Percentiles rank a stretch among this genome's conserved stretches.
phyloP scores from a whole-genome alignment of 2,329 filamentous ascomycete species.

The Curvularia sp. region DNA sequence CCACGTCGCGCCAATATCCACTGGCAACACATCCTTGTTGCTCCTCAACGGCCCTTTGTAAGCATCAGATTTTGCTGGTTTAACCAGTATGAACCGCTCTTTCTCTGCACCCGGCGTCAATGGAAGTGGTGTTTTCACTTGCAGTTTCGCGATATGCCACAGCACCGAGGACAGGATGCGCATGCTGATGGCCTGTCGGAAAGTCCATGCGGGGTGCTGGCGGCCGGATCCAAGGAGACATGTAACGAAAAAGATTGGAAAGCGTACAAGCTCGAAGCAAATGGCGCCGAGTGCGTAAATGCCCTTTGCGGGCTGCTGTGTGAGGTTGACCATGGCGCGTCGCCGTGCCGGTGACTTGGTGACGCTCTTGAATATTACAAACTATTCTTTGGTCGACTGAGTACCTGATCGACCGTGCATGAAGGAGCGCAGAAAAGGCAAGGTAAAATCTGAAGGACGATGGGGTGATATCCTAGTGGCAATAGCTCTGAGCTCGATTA shows the following conservation, averaged over 20 bases:
- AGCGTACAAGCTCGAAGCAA: constrained; percentile 43
- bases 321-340: constrained; percentile 24
- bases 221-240: constrained; percentile 49
- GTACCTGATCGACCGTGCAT: background rate
- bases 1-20: constrained; percentile 54
- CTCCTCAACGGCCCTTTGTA: constrained; percentile 44
- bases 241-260: constrained; percentile 53
- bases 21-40: constrained; percentile 48
- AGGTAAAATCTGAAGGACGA: background rate
- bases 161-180: constrained; percentile 46
- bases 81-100: constrained; percentile 49
- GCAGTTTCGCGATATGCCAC: constrained; percentile 42
- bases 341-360: background rate
- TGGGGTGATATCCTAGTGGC: too few species aligned
- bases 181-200: constrained; percentile 49
- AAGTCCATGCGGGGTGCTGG: constrained; percentile 52
- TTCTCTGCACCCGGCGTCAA: constrained; percentile 50
- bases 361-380: background rate
- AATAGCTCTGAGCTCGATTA: background rate
- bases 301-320: constrained; percentile 52
- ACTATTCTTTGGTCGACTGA: background rate
- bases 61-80: constrained; percentile 24
- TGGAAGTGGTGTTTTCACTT: constrained; percentile 39
- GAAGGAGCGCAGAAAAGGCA: background rate
- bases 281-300: constrained; percentile 50